phyloP scores from a whole-genome alignment of 2,329 filamentous ascomycete species.

The Lecanicillium sp. region DNA sequence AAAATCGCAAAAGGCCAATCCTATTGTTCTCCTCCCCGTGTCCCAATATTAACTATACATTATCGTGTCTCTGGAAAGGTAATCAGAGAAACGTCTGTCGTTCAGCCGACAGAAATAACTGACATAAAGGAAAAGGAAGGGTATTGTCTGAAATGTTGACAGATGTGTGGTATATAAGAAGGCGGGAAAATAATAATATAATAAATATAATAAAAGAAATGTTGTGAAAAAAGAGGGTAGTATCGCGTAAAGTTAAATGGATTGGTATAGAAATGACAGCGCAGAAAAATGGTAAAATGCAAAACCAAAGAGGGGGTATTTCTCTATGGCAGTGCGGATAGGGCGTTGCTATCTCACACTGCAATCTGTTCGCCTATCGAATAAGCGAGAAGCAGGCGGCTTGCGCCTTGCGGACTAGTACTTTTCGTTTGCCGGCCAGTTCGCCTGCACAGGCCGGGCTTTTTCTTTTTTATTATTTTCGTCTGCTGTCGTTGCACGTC shows the following conservation, averaged over 20 bases:
- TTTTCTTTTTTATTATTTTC: no score
- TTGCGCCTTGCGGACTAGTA: no score
- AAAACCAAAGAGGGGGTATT: neutral
- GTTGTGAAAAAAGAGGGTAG: neutral
- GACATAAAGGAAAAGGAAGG: neutral
- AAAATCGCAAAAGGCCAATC: slow-evolving; percentile 3
- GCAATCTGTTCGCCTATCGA: neutral
- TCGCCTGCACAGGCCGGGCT: no score
- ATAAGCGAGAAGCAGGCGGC: no score
- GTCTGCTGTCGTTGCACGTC: no score
- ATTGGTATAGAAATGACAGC: slow-evolving; percentile 2
- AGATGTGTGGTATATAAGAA: neutral
- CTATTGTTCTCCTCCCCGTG: slow-evolving; percentile 2
- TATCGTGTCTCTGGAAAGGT: slow-evolving; percentile 6
- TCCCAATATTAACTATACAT: slow-evolving; percentile 13
- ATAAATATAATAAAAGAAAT: slow-evolving; percentile 4
- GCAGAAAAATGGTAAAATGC: neutral
- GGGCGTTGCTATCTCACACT: neutral
- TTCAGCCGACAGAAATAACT: neutral
- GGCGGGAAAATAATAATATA: neutral
- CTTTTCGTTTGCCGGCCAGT: no score
- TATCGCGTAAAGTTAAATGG: slow-evolving; percentile 4
- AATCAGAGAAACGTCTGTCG: neutral
- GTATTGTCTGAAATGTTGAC: neutral
- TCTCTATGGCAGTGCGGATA: neutral